Percentiles rank a stretch among this genome's conserved stretches.
Evolutionary conservation across 1,284 basidiomycete genomes (phyloP).

Genomic region (Cutaneotrichosporon sp.): DNA sequence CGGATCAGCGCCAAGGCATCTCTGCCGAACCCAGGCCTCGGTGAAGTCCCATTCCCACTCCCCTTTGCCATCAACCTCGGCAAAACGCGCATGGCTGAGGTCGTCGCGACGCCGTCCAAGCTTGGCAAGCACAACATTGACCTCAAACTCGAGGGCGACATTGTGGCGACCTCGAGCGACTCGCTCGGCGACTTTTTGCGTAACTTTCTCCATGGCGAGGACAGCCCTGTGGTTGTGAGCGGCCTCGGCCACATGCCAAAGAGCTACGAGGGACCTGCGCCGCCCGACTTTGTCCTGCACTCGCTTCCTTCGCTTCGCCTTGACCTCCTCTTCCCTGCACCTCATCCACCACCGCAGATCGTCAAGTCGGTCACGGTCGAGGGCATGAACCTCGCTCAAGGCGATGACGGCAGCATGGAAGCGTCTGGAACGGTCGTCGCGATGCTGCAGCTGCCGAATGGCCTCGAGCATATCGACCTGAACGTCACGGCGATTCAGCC

Average conservation of each 20-base stretch:
- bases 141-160: conserved; percentile 31
- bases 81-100: conserved; percentile 32
- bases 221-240: conserved; percentile 37
- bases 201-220: conserved; percentile 34
- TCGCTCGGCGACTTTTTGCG: conserved; percentile 38
- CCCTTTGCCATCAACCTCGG: conserved; percentile 41
- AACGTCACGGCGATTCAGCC: conserved; percentile 38
- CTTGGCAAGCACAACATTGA: conserved; percentile 22
- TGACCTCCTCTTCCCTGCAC: conserved; percentile 42
- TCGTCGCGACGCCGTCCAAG: conserved; percentile 16
- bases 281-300: conserved; percentile 35
- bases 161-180: conserved; percentile 22
- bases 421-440: conserved; percentile 43
- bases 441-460: conserved; percentile 34
- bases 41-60: conserved; percentile 33
- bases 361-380: conserved; percentile 45
- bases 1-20: conserved; percentile 32
- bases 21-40: conserved; percentile 30
- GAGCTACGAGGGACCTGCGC: conserved; percentile 4
- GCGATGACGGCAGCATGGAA: conserved; percentile 24
- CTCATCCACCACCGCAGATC: conserved; percentile 37
- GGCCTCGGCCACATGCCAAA: conserved; percentile 22
- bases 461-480: conserved; percentile 29
- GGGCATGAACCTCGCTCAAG: conserved; percentile 31
- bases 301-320: conserved; percentile 30